phyloP scores from a whole-genome alignment of 306 rosid genomes.

The Bauhinia variegata region DNA sequence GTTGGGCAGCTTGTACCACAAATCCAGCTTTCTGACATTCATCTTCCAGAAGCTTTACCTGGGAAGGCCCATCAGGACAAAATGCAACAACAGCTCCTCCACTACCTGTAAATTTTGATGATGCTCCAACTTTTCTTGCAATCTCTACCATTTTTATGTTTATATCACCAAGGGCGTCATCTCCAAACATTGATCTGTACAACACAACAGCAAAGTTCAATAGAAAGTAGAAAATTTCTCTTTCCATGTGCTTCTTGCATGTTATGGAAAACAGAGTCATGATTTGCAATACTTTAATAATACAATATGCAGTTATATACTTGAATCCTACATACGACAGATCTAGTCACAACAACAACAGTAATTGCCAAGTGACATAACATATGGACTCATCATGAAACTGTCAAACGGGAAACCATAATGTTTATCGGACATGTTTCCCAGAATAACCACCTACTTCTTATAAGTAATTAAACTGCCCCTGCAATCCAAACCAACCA shows the following conservation, averaged over 20 bases:
- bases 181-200: conserved; percentile 86
- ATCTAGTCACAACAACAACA: background rate
- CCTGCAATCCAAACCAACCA: background rate
- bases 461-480: conserved; percentile 2
- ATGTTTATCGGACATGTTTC: background rate
- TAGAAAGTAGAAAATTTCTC: conserved; percentile 2
- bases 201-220: conserved; percentile 22
- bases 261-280: background rate
- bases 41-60: conserved; percentile 72
- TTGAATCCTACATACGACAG: background rate
- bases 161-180: conserved; percentile 74
- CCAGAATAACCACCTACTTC: conserved; percentile 15
- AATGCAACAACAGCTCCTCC: conserved; percentile 92
- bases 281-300: background rate
- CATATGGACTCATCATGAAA: background rate
- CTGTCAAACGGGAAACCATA: background rate
- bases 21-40: conserved; percentile 76
- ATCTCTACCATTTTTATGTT: conserved; percentile 90
- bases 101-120: conserved; percentile 94
- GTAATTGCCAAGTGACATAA: background rate
- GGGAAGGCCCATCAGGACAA: conserved; percentile 77
- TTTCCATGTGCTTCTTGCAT: conserved; percentile 15
- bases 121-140: conserved; percentile 86
- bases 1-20: conserved; percentile 50
- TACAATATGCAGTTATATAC: conserved; percentile 1